Percentiles rank a stretch among this genome's conserved stretches.
phyloP scores from a whole-genome alignment of 106 monocot species.

The Dendrobium chrysotoxum region DNA sequence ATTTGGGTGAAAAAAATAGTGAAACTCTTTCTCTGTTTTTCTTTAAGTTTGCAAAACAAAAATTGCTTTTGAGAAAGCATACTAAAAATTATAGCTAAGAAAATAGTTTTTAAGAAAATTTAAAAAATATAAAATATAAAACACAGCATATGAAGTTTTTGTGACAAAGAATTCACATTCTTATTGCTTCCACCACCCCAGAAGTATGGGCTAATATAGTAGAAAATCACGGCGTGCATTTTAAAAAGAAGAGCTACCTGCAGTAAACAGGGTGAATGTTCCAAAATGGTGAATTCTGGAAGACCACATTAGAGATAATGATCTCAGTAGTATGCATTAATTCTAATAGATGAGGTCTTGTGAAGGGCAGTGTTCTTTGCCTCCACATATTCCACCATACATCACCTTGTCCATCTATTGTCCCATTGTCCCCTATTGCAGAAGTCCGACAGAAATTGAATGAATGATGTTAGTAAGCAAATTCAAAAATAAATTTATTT shows the following conservation, averaged over 20 bases:
- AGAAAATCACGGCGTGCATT: not conserved
- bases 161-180: not conserved
- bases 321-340: conserved; percentile 73
- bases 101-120: no score
- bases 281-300: conserved; percentile 51
- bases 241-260: conserved; percentile 19
- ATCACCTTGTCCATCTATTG: conserved; percentile 90
- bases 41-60: no score
- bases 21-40: no score
- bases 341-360: conserved; percentile 78
- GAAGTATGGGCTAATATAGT: not conserved
- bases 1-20: no score
- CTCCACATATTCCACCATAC: conserved; percentile 99
- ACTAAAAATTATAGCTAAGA: no score
- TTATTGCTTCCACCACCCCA: not conserved
- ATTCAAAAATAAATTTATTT: no score
- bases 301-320: conserved; percentile 23
- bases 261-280: conserved; percentile 60
- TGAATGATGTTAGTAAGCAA: no score
- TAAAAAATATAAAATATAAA: no score
- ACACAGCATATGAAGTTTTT: not conserved
- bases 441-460: not conserved
- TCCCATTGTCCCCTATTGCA: conserved; percentile 70
- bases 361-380: conserved; percentile 57
- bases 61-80: no score